Evolutionary conservation across 1,284 basidiomycete genomes (phyloP).

Genomic region (Volvariella surrecta): DNA sequence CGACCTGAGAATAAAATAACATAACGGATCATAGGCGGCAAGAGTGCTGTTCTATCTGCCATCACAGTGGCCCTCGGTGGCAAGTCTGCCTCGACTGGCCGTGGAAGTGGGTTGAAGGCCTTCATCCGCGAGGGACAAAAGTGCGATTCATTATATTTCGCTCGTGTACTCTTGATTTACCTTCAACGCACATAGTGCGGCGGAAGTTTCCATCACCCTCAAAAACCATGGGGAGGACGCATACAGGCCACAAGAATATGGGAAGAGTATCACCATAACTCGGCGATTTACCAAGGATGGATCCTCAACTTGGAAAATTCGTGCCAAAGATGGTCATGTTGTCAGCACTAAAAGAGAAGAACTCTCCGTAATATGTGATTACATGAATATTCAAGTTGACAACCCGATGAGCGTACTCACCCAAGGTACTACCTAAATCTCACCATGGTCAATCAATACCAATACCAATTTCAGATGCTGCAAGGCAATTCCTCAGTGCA

Average conservation of each 20-base stretch:
- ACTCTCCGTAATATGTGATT: constrained; percentile 80
- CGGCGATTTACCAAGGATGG: constrained; percentile 78
- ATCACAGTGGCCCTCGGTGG: constrained; percentile 93
- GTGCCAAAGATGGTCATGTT: constrained; percentile 54
- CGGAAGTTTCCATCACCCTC: constrained; percentile 75
- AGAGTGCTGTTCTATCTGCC: constrained; percentile 91
- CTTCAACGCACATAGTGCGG: constrained; percentile 31
- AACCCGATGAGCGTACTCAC: constrained; percentile 95
- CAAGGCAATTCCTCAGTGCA: constrained; percentile 82
- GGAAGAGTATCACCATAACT: constrained; percentile 79
- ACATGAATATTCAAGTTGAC: constrained; percentile 96
- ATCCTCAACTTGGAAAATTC: constrained; percentile 78
- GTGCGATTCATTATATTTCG: constrained; percentile 33
- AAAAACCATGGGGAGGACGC: constrained; percentile 90
- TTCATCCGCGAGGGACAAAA: constrained; percentile 83
- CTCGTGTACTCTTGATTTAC: not conserved
- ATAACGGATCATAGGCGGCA: constrained; percentile 64
- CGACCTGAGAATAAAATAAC: constrained; percentile 6
- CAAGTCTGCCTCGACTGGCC: constrained; percentile 83
- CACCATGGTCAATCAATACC: not conserved
- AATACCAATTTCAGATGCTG: constrained; percentile 26
- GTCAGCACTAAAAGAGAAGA: constrained; percentile 83
- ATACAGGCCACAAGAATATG: constrained; percentile 77
- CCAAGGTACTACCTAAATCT: constrained; percentile 51
- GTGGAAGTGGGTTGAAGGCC: constrained; percentile 80